Evolutionary conservation across 164 flowering plant species (phyloP).

Genomic region (Chimonanthus praecox): DNA sequence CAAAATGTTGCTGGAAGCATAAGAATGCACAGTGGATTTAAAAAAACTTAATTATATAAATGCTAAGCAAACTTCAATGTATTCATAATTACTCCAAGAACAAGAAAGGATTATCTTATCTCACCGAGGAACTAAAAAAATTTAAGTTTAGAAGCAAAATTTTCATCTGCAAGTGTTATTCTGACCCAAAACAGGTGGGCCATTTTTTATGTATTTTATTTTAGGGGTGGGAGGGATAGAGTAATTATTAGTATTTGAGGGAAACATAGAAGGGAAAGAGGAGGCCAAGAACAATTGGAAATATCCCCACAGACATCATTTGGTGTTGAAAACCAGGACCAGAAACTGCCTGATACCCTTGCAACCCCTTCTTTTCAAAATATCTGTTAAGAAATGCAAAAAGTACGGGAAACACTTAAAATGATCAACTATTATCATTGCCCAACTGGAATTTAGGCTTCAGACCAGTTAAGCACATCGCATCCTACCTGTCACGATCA

Average conservation of each 20-base stretch:
- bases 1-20: neutral
- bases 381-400: slow-evolving; percentile 34
- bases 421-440: too few species aligned
- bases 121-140: too few species aligned
- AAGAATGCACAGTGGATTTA: neutral
- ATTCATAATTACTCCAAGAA: neutral
- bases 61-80: neutral
- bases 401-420: neutral
- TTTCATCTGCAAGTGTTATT: too few species aligned
- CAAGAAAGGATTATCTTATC: too few species aligned
- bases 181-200: too few species aligned
- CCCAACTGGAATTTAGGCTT: neutral
- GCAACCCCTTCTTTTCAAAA: slow-evolving; percentile 63
- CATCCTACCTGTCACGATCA: too few species aligned
- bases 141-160: too few species aligned
- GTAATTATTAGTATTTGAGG: neutral
- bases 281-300: neutral
- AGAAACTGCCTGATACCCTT: slow-evolving; percentile 66
- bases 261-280: neutral
- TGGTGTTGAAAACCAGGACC: neutral
- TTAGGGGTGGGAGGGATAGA: neutral
- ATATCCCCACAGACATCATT: neutral
- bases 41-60: neutral
- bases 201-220: too few species aligned
- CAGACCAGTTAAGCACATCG: neutral